Evolutionary conservation across 768 basidiomycete genomes (phyloP), one percentile per base, ranked within the genome.

Genomic region (Bullera alba): DNA sequence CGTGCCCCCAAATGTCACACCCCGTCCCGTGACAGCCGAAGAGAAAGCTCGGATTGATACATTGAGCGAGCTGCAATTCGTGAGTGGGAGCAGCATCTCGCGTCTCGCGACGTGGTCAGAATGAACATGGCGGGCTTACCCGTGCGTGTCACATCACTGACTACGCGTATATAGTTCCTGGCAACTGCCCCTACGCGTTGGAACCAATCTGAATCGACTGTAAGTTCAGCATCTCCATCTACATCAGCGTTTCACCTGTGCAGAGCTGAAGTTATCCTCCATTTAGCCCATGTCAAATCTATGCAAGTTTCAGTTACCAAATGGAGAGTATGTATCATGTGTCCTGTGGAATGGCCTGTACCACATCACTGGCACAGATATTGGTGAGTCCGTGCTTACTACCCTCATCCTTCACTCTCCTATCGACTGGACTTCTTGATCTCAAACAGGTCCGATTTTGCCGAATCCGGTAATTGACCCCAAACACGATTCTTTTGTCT

Each of bases 331-430:
- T 63, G 87, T 96, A 35, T 83, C 85, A 4, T 96, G 92, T 68
- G 86, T 95, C 8, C 79, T 88, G 16, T 96, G 92, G 92, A 82
- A 83, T 43, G 85, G 89, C 5, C 78, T 87, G 27, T 91, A 89
- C 67, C 87, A 93, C 67, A 88, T 96, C 74, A 93, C 91, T 2
- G 92, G 92, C 27, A 96, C 92, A 5, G 92, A 96, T 74, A 95
- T 96, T 68, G 70, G 72, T 73, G 26, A 51, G 70, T 48, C 5
- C 17, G 17, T 22, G n/a, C 29, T 27, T 6, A n/a, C 45, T 29
- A 23, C 15, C 8, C 19, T 35, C 32, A 34, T 27, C 17, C 39
- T 15, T 29, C 42, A 17, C 48, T 16, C 29, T 10, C 38, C 22
- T 22, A 8, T n/a, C 12, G 19, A 22, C 41, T 14, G 16, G 2